Conservation (phyloP, 495 filamentous ascomycete genomes). For the Penicillium longicatenatum region DNA sequence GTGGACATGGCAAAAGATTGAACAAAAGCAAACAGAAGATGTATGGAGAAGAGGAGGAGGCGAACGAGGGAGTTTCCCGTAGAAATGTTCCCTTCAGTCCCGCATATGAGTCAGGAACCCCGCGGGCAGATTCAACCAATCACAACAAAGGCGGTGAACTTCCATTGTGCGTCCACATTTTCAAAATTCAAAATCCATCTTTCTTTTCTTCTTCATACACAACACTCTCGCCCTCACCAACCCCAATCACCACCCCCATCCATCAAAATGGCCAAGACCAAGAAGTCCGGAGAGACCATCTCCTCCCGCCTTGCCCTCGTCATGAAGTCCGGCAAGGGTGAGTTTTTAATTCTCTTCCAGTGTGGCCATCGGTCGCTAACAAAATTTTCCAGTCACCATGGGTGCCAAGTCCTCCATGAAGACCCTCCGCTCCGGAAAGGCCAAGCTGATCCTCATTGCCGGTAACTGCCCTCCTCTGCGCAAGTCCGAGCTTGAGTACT, state of each 20-base stretch:
- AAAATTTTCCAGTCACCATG: slow-evolving; percentile 58
- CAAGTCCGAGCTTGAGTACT: slow-evolving; percentile 92
- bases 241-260: slow-evolving; percentile 10
- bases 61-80: slow-evolving; percentile 3
- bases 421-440: slow-evolving; percentile 71
- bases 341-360: slow-evolving; percentile 13
- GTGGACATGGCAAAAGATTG: slow-evolving; percentile 27
- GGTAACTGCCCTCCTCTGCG: slow-evolving; percentile 95
- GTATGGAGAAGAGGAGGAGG: slow-evolving; percentile 9
- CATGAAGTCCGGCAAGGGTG: slow-evolving; percentile 89
- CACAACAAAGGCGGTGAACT: slow-evolving; percentile 10
- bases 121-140: slow-evolving; percentile 10
- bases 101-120: slow-evolving; percentile 23
- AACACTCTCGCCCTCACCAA: slow-evolving; percentile 3
- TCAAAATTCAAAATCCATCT: slow-evolving; percentile 2
- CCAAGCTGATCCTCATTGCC: slow-evolving; percentile 74
- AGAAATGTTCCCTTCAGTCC: slow-evolving; percentile 10
- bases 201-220: slow-evolving; percentile 1
- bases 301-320: slow-evolving; percentile 90
- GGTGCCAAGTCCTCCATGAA: slow-evolving; percentile 98
- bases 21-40: background rate
- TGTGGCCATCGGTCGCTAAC: slow-evolving; percentile 12
- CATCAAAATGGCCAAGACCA: slow-evolving; percentile 69
- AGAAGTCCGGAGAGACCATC: slow-evolving; percentile 92
- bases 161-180: background rate